These are phyloP conservation scores for Leptographium procerum DNA, from an alignment of 2,329 filamentous ascomycete species.

Conservation along the genomic window DNA sequence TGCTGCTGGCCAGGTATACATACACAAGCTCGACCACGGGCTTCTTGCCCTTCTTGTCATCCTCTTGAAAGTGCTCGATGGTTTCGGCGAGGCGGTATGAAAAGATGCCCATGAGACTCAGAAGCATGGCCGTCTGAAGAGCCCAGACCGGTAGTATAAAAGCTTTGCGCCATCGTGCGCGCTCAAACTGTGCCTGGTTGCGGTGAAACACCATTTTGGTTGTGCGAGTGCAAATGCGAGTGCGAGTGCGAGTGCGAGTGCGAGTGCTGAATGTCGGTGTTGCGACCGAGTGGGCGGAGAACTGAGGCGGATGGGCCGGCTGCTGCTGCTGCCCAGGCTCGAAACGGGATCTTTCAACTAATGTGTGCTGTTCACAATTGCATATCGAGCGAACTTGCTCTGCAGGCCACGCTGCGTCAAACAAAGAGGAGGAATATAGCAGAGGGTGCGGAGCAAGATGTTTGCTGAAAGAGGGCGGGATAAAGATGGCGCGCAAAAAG, in stretches of 20 bases:
- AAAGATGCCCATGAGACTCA: constrained; percentile 39
- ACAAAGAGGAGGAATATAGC: neutral
- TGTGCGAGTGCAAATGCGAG: neutral
- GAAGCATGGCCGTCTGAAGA: constrained; percentile 33
- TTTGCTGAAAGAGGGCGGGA: neutral
- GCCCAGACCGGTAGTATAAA: constrained; percentile 40
- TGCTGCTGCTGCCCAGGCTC: neutral
- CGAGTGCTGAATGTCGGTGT: neutral
- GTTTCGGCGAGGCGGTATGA: constrained; percentile 40
- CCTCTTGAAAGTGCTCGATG: constrained; percentile 28
- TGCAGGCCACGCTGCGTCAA: neutral
- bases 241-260: neutral
- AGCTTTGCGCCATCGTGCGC: constrained; percentile 37
- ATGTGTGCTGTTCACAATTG: neutral
- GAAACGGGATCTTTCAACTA: neutral
- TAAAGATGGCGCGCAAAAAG: neutral
- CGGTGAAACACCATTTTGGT: constrained; percentile 23
- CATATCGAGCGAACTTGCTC: neutral
- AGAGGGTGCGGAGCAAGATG: neutral
- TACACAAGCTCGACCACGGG: constrained; percentile 40
- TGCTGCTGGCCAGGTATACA: constrained; percentile 16
- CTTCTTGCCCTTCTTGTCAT: constrained; percentile 25
- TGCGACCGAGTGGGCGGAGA: neutral
- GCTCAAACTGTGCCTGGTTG: constrained; percentile 40
- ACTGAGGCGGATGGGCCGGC: neutral